Conservation (phyloP, 2,329 filamentous ascomycete species). For the Eurotiales sp. region DNA sequence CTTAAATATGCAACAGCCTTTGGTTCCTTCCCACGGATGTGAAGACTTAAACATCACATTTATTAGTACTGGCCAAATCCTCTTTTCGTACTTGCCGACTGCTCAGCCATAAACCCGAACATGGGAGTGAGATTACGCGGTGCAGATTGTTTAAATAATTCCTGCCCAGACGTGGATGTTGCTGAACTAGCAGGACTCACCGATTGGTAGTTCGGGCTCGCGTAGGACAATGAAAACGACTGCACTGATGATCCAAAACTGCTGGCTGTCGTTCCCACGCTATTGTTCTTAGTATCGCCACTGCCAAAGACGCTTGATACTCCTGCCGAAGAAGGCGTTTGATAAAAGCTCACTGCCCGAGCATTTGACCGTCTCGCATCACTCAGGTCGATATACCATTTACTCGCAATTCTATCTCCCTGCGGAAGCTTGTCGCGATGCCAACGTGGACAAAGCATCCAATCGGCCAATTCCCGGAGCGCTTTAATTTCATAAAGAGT, state of each 20-base stretch:
- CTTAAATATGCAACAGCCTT: too few species aligned
- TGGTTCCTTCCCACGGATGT: too few species aligned
- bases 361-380: slow-evolving; percentile 3
- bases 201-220: background rate
- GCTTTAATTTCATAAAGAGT: slow-evolving; percentile 7
- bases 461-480: slow-evolving; percentile 11
- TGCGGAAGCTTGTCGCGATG: slow-evolving; percentile 9
- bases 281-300: background rate
- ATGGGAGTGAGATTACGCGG: slow-evolving; percentile 7
- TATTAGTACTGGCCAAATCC: too few species aligned
- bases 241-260: slow-evolving; percentile 5
- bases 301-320: background rate
- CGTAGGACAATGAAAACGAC: slow-evolving; percentile 2
- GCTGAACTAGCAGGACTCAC: background rate
- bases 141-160: background rate
- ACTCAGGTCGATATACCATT: slow-evolving; percentile 7
- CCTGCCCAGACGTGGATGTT: background rate
- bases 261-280: slow-evolving; percentile 1
- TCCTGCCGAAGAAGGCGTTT: slow-evolving; percentile 4
- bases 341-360: background rate
- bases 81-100: slow-evolving; percentile 7
- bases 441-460: slow-evolving; percentile 15
- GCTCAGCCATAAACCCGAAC: slow-evolving; percentile 6
- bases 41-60: too few species aligned
- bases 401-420: slow-evolving; percentile 8